These are phyloP conservation scores for Diaporthe vexans DNA, from an alignment of 2,329 filamentous ascomycete species.

Conservation along the genomic window DNA sequence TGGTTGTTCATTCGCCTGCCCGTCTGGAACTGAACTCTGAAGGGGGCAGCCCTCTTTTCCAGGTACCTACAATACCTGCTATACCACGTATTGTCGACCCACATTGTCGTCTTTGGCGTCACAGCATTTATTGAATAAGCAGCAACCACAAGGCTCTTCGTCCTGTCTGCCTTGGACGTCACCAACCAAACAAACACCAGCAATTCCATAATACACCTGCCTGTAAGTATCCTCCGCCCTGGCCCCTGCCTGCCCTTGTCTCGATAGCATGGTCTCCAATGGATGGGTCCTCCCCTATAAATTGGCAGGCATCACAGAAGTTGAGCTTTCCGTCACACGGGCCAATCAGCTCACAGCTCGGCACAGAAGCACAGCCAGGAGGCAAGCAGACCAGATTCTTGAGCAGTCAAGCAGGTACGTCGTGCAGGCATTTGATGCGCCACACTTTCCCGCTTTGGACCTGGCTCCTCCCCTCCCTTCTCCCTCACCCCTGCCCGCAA, in stretches of 20 bases:
- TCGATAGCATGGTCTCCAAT: neutral
- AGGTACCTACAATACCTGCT: neutral
- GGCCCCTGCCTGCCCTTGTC: neutral
- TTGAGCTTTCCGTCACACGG: slow-evolving; percentile 33
- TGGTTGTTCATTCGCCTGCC: neutral
- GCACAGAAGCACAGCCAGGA: neutral
- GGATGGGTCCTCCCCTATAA: slow-evolving; percentile 2
- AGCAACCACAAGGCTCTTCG: neutral
- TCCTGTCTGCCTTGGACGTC: neutral
- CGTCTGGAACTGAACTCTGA: neutral
- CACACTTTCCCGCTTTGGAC: slow-evolving; percentile 38
- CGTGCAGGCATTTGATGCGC: slow-evolving; percentile 35
- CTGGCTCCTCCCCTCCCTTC: slow-evolving; percentile 33
- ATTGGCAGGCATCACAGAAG: slow-evolving; percentile 3
- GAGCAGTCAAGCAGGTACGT: slow-evolving; percentile 39
- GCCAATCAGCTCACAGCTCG: slow-evolving; percentile 21
- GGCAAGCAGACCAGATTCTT: slow-evolving; percentile 6
- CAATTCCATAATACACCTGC: neutral
- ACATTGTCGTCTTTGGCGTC: slow-evolving; percentile 5
- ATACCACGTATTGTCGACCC: neutral
- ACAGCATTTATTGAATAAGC: slow-evolving; percentile 22
- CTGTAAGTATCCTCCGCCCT: neutral
- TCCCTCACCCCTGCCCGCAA: slow-evolving; percentile 35
- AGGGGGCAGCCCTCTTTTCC: slow-evolving; percentile 14
- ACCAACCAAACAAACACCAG: neutral